These are phyloP conservation scores for Telopea speciosissima DNA, from an alignment of 177 flowering plant genomes.

Conservation along the genomic window DNA sequence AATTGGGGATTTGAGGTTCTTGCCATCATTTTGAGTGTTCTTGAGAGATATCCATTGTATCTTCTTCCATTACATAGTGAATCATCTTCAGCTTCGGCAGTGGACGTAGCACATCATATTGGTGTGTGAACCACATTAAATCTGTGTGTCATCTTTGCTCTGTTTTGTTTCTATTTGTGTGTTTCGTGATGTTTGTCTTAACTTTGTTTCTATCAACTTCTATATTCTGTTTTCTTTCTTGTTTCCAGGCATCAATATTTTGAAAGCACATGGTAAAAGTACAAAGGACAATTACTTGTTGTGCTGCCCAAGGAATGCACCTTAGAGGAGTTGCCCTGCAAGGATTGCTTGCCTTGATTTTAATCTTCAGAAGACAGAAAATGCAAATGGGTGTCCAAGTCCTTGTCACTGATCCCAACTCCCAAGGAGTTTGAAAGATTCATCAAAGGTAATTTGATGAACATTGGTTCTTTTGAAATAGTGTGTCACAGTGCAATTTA, in stretches of 20 bases:
- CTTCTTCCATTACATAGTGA: no score
- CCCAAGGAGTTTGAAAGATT: constrained; percentile 92
- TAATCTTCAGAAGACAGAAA: constrained; percentile 86
- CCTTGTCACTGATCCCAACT: constrained; percentile 82
- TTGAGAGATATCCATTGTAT: no score
- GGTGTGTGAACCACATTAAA: no score
- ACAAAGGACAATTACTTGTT: constrained; percentile 87
- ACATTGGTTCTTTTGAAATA: not conserved
- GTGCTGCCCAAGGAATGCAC: not conserved
- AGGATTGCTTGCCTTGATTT: constrained; percentile 95
- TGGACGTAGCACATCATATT: no score
- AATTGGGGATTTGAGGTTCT: no score
- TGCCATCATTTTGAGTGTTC: no score
- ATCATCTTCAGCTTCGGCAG: no score
- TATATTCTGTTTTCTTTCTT: not conserved
- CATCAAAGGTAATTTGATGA: constrained; percentile 70
- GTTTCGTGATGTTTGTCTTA: no score
- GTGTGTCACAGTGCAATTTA: not conserved
- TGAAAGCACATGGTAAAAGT: constrained; percentile 98
- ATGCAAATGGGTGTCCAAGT: constrained; percentile 92
- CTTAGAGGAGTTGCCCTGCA: constrained; percentile 21
- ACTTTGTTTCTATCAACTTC: no score
- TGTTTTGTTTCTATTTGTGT: no score
- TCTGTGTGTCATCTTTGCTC: no score
- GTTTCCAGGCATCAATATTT: constrained; percentile 68